These are phyloP conservation scores for Oryza meyeriana DNA, from an alignment of 176 grass and related monocot species.

Conservation along the genomic window DNA sequence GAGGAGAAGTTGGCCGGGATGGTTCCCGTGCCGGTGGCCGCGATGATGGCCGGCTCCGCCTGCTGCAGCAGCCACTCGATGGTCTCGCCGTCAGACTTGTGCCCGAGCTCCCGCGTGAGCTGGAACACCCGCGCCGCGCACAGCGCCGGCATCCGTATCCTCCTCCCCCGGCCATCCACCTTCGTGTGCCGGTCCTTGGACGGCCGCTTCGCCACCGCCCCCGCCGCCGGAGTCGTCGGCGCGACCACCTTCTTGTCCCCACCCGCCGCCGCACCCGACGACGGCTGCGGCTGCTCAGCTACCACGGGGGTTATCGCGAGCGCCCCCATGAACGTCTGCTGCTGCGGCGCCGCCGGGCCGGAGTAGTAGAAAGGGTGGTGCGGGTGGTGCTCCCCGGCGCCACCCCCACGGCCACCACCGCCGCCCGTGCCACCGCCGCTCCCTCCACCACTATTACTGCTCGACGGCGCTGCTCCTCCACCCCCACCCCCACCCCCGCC, in stretches of 20 bases:
- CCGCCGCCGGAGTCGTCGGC: constrained; percentile 3
- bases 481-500: constrained; percentile 31
- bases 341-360: constrained; percentile 14
- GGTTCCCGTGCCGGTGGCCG: constrained; percentile 90
- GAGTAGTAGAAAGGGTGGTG: constrained; percentile 66
- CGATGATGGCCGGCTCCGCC: constrained; percentile 91
- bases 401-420: not conserved
- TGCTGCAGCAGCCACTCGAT: constrained; percentile 99
- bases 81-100: constrained; percentile 98
- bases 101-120: constrained; percentile 90
- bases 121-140: constrained; percentile 96
- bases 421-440: not conserved
- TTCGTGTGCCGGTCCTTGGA: constrained; percentile 97
- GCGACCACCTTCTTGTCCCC: constrained; percentile 52
- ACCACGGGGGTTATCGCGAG: constrained; percentile 42
- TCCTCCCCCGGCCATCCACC: constrained; percentile 81
- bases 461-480: constrained; percentile 43
- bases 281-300: constrained; percentile 37
- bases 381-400: constrained; percentile 33
- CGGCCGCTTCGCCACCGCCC: constrained; percentile 53
- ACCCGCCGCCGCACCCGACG: constrained; percentile 11
- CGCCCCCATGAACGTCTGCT: constrained; percentile 60
- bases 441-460: constrained; percentile 55
- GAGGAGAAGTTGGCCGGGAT: constrained; percentile 88
- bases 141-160: constrained; percentile 97